phyloP scores from a whole-genome alignment of 1,284 basidiomycete genomes.

The Cutaneotrichosporon mucoides region DNA sequence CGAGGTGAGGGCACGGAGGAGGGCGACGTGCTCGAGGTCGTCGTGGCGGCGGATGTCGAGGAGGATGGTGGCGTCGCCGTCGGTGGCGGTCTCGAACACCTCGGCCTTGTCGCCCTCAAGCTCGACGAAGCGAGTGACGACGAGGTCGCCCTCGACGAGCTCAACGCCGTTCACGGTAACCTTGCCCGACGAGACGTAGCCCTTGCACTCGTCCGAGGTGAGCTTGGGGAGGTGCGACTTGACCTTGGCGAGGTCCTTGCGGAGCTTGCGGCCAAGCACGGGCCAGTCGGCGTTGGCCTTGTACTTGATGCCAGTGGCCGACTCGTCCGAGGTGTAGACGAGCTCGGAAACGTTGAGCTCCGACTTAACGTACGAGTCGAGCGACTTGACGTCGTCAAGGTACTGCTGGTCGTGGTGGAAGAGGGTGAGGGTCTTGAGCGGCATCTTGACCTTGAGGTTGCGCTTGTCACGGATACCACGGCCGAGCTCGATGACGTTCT shows the following conservation, averaged over 20 bases:
- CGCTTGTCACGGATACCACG: slow-evolving; percentile 85
- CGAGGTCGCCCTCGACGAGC: slow-evolving; percentile 82
- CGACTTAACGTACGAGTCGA: slow-evolving; percentile 85
- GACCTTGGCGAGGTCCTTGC: slow-evolving; percentile 88
- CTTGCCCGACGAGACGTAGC: slow-evolving; percentile 70
- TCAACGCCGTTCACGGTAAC: slow-evolving; percentile 85
- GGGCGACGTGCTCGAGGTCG: slow-evolving; percentile 81
- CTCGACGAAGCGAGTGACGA: slow-evolving; percentile 87
- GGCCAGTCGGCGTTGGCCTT: slow-evolving; percentile 91
- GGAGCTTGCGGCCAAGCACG: slow-evolving; percentile 88
- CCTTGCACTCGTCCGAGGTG: slow-evolving; percentile 77
- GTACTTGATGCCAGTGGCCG: slow-evolving; percentile 81
- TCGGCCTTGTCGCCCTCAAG: slow-evolving; percentile 47
- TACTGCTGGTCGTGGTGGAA: slow-evolving; percentile 88
- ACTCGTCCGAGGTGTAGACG: slow-evolving; percentile 83
- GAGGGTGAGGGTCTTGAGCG: slow-evolving; percentile 85
- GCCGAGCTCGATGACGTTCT: slow-evolving; percentile 87
- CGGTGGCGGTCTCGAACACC: slow-evolving; percentile 78
- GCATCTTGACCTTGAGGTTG: slow-evolving; percentile 78
- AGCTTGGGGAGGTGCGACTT: slow-evolving; percentile 80
- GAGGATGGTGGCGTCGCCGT: slow-evolving; percentile 90
- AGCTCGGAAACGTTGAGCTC: slow-evolving; percentile 94
- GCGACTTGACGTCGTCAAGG: slow-evolving; percentile 76
- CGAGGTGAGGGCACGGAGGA: slow-evolving; percentile 86
- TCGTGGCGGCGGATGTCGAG: slow-evolving; percentile 83